Evolutionary conservation across 2,329 filamentous ascomycete genomes (phyloP).

Genomic region (Chrysoporthe deuterocubensis): DNA sequence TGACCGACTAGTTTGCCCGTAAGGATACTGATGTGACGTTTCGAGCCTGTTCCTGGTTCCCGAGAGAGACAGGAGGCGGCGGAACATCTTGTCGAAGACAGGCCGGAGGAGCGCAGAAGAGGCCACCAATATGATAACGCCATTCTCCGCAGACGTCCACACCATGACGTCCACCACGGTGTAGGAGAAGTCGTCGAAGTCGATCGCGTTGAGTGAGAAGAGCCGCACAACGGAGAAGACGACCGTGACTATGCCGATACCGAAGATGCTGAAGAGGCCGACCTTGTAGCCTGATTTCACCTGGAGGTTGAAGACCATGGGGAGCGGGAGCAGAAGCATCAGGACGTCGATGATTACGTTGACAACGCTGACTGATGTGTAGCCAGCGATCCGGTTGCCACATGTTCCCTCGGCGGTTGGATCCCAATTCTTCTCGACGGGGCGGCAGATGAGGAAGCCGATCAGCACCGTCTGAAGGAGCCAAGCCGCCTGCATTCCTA

Average conservation of each 20-base stretch:
- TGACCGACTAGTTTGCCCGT: slow-evolving; percentile 9
- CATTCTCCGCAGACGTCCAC: slow-evolving; percentile 34
- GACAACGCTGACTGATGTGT: slow-evolving; percentile 44
- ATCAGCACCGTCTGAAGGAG: slow-evolving; percentile 25
- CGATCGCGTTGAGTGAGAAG: slow-evolving; percentile 30
- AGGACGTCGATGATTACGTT: slow-evolving; percentile 45
- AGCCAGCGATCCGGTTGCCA: slow-evolving; percentile 42
- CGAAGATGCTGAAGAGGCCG: slow-evolving; percentile 36
- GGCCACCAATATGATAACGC: slow-evolving; percentile 34
- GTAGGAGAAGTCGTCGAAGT: slow-evolving; percentile 35
- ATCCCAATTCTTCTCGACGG: slow-evolving; percentile 34
- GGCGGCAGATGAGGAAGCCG: slow-evolving; percentile 35
- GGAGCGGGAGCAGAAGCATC: slow-evolving; percentile 44
- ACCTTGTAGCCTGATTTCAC: slow-evolving; percentile 38
- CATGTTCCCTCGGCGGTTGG: slow-evolving; percentile 38
- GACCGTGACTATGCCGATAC: slow-evolving; percentile 37
- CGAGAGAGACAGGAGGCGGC: slow-evolving; percentile 29
- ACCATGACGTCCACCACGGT: slow-evolving; percentile 32
- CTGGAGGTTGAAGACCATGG: slow-evolving; percentile 42
- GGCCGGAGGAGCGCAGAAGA: slow-evolving; percentile 34
- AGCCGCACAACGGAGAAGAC: slow-evolving; percentile 40
- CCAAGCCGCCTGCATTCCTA: slow-evolving; percentile 22
- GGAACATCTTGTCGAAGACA: slow-evolving; percentile 33
- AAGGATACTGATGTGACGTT: not conserved
- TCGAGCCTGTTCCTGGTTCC: slow-evolving; percentile 1